Evolutionary conservation across 1,284 basidiomycete species (phyloP).

Genomic region (Pulveroboletus sp.): DNA sequence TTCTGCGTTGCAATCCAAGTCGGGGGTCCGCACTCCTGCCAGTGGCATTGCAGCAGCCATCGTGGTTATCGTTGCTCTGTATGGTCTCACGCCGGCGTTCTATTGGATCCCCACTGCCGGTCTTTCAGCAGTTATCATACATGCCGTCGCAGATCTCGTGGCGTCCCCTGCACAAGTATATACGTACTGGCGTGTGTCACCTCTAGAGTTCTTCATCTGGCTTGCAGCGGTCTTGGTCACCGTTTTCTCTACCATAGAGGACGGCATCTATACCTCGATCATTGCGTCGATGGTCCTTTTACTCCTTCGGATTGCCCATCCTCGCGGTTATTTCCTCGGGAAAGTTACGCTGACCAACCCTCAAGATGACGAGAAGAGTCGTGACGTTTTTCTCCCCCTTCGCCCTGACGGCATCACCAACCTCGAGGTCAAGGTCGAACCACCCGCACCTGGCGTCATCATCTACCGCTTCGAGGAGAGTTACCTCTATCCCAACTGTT

Average conservation of each 20-base stretch:
- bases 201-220: slow-evolving; percentile 94
- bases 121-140: slow-evolving; percentile 93
- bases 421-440: slow-evolving; percentile 69
- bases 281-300: slow-evolving; percentile 81
- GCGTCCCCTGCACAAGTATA: slow-evolving; percentile 87
- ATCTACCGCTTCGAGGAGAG: slow-evolving; percentile 95
- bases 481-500: slow-evolving; percentile 92
- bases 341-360: slow-evolving; percentile 52
- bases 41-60: slow-evolving; percentile 88
- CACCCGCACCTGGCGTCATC: slow-evolving; percentile 85
- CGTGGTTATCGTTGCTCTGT: slow-evolving; percentile 91
- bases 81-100: slow-evolving; percentile 90
- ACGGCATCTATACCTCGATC: slow-evolving; percentile 94
- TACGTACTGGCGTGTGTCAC: slow-evolving; percentile 92
- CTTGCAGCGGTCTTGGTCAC: slow-evolving; percentile 86
- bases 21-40: slow-evolving; percentile 92
- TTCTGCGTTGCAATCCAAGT: slow-evolving; percentile 94
- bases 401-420: slow-evolving; percentile 64
- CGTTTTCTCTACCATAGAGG: slow-evolving; percentile 86
- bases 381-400: slow-evolving; percentile 88
- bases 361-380: slow-evolving; percentile 39
- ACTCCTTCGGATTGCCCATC: slow-evolving; percentile 87
- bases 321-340: slow-evolving; percentile 91
- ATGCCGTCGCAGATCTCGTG: slow-evolving; percentile 92
- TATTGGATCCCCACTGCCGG: slow-evolving; percentile 82